Percentiles rank a stretch among this genome's conserved stretches.
Evolutionary conservation across 768 basidiomycete species (phyloP).

Genomic region (Cystofilobasidium bisporidii): DNA sequence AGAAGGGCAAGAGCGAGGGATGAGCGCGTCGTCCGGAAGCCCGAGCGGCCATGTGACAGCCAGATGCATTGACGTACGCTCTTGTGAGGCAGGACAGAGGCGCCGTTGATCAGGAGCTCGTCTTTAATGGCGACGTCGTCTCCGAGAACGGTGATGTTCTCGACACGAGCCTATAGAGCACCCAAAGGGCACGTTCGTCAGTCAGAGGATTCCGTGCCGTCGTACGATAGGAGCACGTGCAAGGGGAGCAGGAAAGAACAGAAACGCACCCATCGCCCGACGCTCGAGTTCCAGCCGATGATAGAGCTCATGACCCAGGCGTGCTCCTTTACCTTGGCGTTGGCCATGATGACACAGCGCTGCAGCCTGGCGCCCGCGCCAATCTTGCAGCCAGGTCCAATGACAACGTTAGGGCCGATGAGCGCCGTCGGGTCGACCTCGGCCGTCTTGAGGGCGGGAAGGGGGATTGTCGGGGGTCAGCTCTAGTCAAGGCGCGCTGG

Average conservation of each 20-base stretch:
- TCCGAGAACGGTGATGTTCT: conserved; percentile 44
- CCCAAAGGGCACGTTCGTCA: no score
- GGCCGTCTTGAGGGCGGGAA: conserved; percentile 25
- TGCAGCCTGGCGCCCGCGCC: conserved; percentile 45
- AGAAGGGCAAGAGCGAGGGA: conserved; percentile 30
- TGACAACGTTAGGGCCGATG: conserved; percentile 46
- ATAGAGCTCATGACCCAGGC: conserved; percentile 45
- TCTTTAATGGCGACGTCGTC: conserved; percentile 47
- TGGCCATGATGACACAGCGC: conserved; percentile 45
- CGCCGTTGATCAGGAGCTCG: conserved; percentile 44
- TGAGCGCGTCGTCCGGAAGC: no score
- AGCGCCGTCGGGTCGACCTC: conserved; percentile 31
- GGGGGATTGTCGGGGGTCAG: no score
- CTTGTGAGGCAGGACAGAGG: conserved; percentile 38
- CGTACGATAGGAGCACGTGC: no score
- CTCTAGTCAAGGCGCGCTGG: not conserved
- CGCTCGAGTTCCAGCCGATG: conserved; percentile 43
- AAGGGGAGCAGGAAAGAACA: not conserved
- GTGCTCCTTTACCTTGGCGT: conserved; percentile 44
- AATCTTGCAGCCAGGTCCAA: conserved; percentile 44
- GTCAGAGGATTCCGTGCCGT: no score
- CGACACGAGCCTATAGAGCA: conserved; percentile 40
- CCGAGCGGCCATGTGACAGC: not conserved
- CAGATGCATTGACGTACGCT: not conserved
- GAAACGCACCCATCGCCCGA: conserved; percentile 41